A percentile compares a stretch with the other conserved stretches of the same genome.
phyloP scores from a whole-genome alignment of 495 filamentous ascomycete species.

The Aspergillus homomorphus region DNA sequence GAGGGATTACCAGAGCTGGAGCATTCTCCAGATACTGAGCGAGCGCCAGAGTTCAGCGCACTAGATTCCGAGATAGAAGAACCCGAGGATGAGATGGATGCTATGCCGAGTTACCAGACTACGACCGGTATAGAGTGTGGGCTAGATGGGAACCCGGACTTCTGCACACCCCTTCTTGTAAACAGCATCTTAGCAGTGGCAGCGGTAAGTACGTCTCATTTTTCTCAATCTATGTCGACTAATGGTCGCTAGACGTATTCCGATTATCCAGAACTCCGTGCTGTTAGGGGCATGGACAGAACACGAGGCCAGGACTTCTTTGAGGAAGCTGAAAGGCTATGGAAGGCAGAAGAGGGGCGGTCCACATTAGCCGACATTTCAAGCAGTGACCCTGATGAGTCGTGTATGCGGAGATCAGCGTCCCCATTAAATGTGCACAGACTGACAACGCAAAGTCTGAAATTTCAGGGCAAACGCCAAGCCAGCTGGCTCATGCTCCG shows the following conservation, averaged over 20 bases:
- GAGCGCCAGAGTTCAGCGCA: neutral
- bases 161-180: constrained; percentile 38
- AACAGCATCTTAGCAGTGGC: constrained; percentile 42
- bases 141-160: constrained; percentile 22
- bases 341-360: constrained; percentile 34
- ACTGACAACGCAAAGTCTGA: constrained; percentile 29
- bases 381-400: constrained; percentile 37
- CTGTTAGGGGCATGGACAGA: constrained; percentile 22
- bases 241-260: constrained; percentile 34
- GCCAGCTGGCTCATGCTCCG: constrained; percentile 36
- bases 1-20: neutral
- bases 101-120: neutral
- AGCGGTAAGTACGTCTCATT: constrained; percentile 15
- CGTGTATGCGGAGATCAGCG: constrained; percentile 26
- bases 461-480: constrained; percentile 29
- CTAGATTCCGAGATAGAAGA: neutral
- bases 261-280: constrained; percentile 48
- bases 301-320: constrained; percentile 35
- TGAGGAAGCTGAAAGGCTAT: constrained; percentile 33
- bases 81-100: neutral
- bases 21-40: neutral
- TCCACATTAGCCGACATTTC: constrained; percentile 33
- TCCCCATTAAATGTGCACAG: neutral
- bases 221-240: constrained; percentile 1
- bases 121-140: neutral